Percentiles rank a stretch among this genome's conserved stretches.
Evolutionary conservation across 2,329 filamentous ascomycete genomes (phyloP).

Genomic region (Dryadomyces quercivorus): DNA sequence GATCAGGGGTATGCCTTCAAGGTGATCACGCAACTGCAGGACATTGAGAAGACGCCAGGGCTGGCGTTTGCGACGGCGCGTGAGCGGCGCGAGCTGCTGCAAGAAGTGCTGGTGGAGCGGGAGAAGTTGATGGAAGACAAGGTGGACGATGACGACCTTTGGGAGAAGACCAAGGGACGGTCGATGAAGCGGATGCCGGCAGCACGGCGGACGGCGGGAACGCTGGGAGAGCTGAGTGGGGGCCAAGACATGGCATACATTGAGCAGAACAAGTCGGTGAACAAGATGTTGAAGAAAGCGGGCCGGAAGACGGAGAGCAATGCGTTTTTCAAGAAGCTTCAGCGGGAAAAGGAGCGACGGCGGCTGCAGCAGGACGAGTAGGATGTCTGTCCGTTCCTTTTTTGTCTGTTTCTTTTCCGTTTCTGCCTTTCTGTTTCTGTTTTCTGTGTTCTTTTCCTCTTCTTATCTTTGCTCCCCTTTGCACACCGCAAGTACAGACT

Average conservation of each 20-base stretch:
- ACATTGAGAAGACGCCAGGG: conserved; percentile 71
- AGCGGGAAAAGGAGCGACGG: conserved; percentile 1
- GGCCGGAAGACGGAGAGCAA: conserved; percentile 39
- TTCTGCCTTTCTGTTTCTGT: background rate
- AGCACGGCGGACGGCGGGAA: conserved; percentile 73
- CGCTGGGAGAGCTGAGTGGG: conserved; percentile 73
- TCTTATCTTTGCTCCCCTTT: too few species aligned
- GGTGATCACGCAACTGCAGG: conserved; percentile 89
- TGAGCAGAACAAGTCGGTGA: conserved; percentile 65
- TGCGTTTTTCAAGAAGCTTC: conserved; percentile 37
- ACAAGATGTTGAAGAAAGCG: conserved; percentile 51
- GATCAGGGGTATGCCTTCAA: conserved; percentile 99
- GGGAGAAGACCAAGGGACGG: conserved; percentile 11
- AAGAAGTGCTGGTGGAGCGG: conserved; percentile 75
- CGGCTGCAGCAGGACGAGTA: background rate
- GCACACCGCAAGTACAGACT: too few species aligned
- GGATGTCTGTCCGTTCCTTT: background rate
- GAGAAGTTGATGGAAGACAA: conserved; percentile 22
- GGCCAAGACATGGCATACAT: conserved; percentile 97
- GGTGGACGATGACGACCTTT: conserved; percentile 26
- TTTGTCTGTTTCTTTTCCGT: background rate
- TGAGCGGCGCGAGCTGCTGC: conserved; percentile 75
- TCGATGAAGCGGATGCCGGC: conserved; percentile 16
- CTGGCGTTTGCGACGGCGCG: conserved; percentile 68
- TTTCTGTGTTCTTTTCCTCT: too few species aligned